Percentiles rank a stretch among this genome's conserved stretches.
Conservation (phyloP, 2,329 filamentous ascomycete species). For the Epichloe aotearoae region DNA sequence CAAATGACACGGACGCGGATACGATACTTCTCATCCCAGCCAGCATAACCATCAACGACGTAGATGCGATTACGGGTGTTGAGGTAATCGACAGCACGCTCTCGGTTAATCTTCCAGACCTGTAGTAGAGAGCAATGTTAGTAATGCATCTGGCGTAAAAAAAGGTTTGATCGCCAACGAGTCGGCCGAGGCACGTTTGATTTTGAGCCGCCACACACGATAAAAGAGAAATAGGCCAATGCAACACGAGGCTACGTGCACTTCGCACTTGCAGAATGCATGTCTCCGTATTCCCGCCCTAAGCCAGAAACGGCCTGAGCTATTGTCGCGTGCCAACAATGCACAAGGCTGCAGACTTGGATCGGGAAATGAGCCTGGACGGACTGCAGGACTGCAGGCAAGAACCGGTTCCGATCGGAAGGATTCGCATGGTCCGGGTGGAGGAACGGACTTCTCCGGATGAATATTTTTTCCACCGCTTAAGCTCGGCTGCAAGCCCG, state of each 20-base stretch:
- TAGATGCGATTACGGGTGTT: slow-evolving; percentile 99
- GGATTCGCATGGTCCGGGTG: not conserved
- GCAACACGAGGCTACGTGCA: not conserved
- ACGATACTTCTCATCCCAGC: slow-evolving; percentile 97
- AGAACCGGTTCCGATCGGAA: no score
- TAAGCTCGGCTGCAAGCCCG: slow-evolving; percentile 8
- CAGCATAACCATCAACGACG: slow-evolving; percentile 91
- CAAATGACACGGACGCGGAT: slow-evolving; percentile 97
- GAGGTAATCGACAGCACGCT: slow-evolving; percentile 96
- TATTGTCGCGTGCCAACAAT: not conserved
- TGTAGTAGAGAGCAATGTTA: slow-evolving; percentile 23
- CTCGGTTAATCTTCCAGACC: slow-evolving; percentile 99
- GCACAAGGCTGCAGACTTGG: not conserved
- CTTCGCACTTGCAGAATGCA: not conserved
- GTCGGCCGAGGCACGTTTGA: not conserved
- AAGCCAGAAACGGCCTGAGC: not conserved
- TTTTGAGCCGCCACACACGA: no score
- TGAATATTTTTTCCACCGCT: not conserved
- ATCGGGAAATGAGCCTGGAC: no score
- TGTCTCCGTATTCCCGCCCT: not conserved
- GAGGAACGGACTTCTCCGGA: not conserved
- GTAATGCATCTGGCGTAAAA: not conserved
- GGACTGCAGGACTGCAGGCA: no score
- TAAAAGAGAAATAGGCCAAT: not conserved
- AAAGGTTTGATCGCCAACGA: not conserved